phyloP scores from a whole-genome alignment of 1,284 basidiomycete genomes.

The Cryptococcus deneoformans region DNA sequence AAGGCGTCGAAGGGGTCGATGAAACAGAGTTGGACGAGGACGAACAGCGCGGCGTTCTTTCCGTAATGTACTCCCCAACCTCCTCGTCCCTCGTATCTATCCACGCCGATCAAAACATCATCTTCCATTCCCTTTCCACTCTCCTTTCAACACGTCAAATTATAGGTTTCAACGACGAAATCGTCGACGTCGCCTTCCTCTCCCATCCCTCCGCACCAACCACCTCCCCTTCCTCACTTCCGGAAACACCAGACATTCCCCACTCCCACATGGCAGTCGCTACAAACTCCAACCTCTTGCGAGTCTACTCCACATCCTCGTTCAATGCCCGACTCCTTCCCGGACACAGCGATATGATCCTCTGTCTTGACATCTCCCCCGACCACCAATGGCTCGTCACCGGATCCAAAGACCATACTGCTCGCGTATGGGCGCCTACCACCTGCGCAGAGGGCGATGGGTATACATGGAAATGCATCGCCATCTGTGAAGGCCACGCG shows the following conservation, averaged over 20 bases:
- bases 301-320: slow-evolving; percentile 69
- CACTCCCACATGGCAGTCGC: slow-evolving; percentile 79
- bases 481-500: slow-evolving; percentile 86
- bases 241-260: slow-evolving; percentile 1
- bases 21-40: slow-evolving; percentile 61
- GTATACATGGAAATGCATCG: slow-evolving; percentile 69
- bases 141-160: slow-evolving; percentile 73
- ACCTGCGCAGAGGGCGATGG: slow-evolving; percentile 48
- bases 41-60: slow-evolving; percentile 56
- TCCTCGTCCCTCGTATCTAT: slow-evolving; percentile 74
- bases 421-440: slow-evolving; percentile 74
- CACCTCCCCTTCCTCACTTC: background rate
- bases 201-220: slow-evolving; percentile 33
- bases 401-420: slow-evolving; percentile 89
- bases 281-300: slow-evolving; percentile 90
- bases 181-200: slow-evolving; percentile 83
- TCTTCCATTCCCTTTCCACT: slow-evolving; percentile 72
- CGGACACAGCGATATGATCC: slow-evolving; percentile 88
- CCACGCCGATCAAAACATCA: slow-evolving; percentile 95
- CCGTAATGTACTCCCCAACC: slow-evolving; percentile 57
- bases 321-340: slow-evolving; percentile 78
- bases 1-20: slow-evolving; percentile 52
- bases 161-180: slow-evolving; percentile 97
- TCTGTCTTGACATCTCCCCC: slow-evolving; percentile 71
- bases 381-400: slow-evolving; percentile 75